A percentile compares a stretch with the other conserved stretches of the same genome.
phyloP scores from a whole-genome alignment of 176 grass and related monocot species.

The Thinopyrum elongatum region DNA sequence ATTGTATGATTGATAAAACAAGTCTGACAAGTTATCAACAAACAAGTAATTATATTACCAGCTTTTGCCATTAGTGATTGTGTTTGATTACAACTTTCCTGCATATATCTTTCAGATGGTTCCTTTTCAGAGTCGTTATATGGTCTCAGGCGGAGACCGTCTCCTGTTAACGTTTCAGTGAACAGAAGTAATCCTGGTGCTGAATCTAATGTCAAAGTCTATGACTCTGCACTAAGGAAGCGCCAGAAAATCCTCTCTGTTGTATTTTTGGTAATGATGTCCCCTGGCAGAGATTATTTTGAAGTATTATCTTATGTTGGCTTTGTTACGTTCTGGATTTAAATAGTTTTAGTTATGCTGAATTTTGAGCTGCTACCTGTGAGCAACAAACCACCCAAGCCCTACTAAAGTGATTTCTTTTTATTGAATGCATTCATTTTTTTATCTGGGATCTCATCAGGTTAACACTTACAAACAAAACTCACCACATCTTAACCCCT shows the following conservation, averaged over 20 bases:
- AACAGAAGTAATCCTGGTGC: constrained; percentile 41
- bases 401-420: not conserved
- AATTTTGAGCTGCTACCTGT: not conserved
- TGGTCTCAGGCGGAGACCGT: constrained; percentile 85
- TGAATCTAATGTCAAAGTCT: constrained; percentile 55
- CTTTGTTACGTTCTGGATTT: not conserved
- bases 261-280: constrained; percentile 80
- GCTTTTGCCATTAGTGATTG: not conserved
- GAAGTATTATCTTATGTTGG: not conserved
- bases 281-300: constrained; percentile 13
- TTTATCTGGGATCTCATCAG: not conserved
- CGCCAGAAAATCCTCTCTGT: constrained; percentile 90
- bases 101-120: constrained; percentile 70
- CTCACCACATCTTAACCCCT: not conserved
- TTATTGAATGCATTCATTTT: not conserved
- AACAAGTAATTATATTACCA: not conserved
- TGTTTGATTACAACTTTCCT: not conserved
- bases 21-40: constrained; percentile 1
- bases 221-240: constrained; percentile 73
- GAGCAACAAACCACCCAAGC: not conserved
- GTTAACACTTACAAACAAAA: constrained; percentile 20
- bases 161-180: constrained; percentile 54
- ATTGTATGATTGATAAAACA: not conserved
- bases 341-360: not conserved
- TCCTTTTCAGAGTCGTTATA: constrained; percentile 98